These are phyloP conservation scores for Citropsis articulata DNA, from an alignment of 345 rosid genomes.

Conservation along the genomic window DNA sequence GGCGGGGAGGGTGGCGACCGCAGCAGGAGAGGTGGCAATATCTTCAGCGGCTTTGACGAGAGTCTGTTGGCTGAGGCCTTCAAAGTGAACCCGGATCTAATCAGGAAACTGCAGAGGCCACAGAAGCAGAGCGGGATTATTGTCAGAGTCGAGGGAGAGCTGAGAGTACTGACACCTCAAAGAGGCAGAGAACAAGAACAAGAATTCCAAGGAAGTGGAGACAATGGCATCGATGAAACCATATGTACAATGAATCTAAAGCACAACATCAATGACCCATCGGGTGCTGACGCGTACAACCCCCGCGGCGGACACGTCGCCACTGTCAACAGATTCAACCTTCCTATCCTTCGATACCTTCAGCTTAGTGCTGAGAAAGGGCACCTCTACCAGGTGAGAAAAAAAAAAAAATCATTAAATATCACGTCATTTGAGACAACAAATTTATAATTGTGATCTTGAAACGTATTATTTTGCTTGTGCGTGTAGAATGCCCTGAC, in stretches of 20 bases:
- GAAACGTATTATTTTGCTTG: background rate
- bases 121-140: slow-evolving; percentile 55
- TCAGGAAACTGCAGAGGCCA: slow-evolving; percentile 39
- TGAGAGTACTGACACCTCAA: slow-evolving; percentile 29
- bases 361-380: slow-evolving; percentile 57
- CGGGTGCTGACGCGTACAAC: slow-evolving; percentile 49
- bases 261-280: slow-evolving; percentile 47
- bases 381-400: slow-evolving; percentile 32
- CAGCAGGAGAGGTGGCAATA: slow-evolving; percentile 22
- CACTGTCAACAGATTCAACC: slow-evolving; percentile 45
- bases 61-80: slow-evolving; percentile 39
- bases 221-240: slow-evolving; percentile 61
- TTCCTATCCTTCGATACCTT: slow-evolving; percentile 49
- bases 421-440: background rate
- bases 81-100: slow-evolving; percentile 41
- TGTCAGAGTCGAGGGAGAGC: slow-evolving; percentile 34
- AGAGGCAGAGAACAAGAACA: slow-evolving; percentile 2
- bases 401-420: background rate
- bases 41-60: slow-evolving; percentile 46
- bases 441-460: background rate
- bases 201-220: background rate
- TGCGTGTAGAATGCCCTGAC: slow-evolving; percentile 35
- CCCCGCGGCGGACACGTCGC: slow-evolving; percentile 59
- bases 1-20: slow-evolving; percentile 1
- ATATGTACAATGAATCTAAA: slow-evolving; percentile 45